Evolutionary conservation across 2,329 filamentous ascomycete species (phyloP), one percentile per base, ranked within the genome.

Genomic region (Calcarisporium arbuscula): DNA sequence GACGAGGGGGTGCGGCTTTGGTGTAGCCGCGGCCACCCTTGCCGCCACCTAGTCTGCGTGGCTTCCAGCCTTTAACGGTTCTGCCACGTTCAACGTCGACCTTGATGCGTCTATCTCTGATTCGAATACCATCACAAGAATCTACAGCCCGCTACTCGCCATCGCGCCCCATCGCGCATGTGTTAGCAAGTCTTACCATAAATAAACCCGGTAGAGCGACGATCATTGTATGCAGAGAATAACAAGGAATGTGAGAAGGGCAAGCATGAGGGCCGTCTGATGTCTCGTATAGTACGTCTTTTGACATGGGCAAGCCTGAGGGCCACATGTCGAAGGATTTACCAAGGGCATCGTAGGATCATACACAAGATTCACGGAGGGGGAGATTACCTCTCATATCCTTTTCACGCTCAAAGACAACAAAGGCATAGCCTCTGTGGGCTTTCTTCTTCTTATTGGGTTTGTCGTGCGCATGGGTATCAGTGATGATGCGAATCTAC

Each of bases 11-110:
- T 45, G 79, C 70, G 12, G 81, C 77, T 61, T 90, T 94, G 38
- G 90, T 96, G 62, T 96, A 96, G 45, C 86, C 85, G 51, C 92
- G 81, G 29, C 90, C 90, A 43, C 92, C 92, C 4, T 95, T 76
- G 30, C 92, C 92, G 46, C 92, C 92, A 38, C 90, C 92, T 34
- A 94, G 82, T 44, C 92, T 82, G 48, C 85, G 82, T 42, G 92
- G 92, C 54, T 85, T 84, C 92, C 92, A 98, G 31, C 84, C 87
- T 54, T 85, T 85, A 26, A 95, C 87, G 20, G 92, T 96, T 49
- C 92, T 83, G 47, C 92, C 92, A 54, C 92, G 82, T 65, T 98
- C 92, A 41, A 96, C 90, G 57, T 98, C 92, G 52, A 96, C 88
- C 56, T 95, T 79, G 53, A 96, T 85, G 51, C 83, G 80, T 54